Conservation (phyloP, 345 rosid species). For the Eucalyptus marginata region DNA sequence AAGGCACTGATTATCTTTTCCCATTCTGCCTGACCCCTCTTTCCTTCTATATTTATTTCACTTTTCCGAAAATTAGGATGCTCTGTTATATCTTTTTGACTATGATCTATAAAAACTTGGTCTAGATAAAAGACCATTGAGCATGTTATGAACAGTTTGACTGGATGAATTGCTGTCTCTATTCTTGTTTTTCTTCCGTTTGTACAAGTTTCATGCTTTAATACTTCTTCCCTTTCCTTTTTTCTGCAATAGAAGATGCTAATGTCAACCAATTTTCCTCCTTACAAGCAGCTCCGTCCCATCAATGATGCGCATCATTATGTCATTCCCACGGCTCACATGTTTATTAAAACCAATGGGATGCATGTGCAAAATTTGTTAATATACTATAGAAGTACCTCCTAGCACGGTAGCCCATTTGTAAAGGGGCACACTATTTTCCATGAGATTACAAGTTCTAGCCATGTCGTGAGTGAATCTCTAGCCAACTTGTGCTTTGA, state of each 20-base stretch:
- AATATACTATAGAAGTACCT: not conserved
- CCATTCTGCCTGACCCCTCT: not conserved
- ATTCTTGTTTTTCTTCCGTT: not conserved
- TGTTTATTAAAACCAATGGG: not conserved
- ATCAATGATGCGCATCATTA: not conserved
- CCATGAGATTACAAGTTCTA: not conserved
- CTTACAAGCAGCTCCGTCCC: not conserved
- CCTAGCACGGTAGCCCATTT: not conserved
- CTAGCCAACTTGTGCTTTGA: not conserved
- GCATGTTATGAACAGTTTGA: not conserved
- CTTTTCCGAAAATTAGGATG: not conserved
- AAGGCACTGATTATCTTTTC: not conserved
- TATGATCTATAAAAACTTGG: not conserved
- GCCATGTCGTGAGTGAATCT: not conserved
- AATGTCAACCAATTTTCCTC: not conserved
- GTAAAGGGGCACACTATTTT: not conserved
- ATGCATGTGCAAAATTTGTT: not conserved
- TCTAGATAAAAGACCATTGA: not conserved
- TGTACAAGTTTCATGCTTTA: not conserved
- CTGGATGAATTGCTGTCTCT: not conserved
- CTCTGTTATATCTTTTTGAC: not conserved
- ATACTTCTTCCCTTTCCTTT: not conserved
- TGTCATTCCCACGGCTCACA: not conserved
- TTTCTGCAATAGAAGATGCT: not conserved
- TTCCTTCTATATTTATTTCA: not conserved